Evolutionary conservation across 371 early-diverging fungal genomes (phyloP).

Genomic region (Globomyces sp.): DNA sequence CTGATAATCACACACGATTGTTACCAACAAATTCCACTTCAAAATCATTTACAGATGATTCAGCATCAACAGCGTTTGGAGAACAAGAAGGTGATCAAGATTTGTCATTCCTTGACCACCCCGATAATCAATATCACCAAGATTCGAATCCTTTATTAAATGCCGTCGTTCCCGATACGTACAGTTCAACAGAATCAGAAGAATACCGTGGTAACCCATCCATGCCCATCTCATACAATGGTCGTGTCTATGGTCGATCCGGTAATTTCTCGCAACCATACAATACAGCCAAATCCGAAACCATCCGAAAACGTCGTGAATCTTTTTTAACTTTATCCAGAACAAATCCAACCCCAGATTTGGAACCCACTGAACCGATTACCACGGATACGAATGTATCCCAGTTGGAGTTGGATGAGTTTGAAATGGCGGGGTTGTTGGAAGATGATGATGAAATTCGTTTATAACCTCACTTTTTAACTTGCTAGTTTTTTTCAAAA

Average conservation of each 20-base stretch:
- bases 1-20: too few relatives aligned
- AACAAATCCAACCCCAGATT: not conserved
- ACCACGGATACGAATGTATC: not conserved
- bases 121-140: too few relatives aligned
- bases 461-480: too few relatives aligned
- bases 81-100: not conserved
- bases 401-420: not conserved
- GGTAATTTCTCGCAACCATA: slow-evolving; percentile 13
- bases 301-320: not conserved
- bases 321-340: not conserved
- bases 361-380: not conserved
- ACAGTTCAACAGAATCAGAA: not conserved
- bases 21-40: not conserved
- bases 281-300: not conserved
- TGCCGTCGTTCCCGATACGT: too few relatives aligned
- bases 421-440: slow-evolving; percentile 3
- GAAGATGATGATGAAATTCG: slow-evolving; percentile 4
- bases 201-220: not conserved
- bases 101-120: too few relatives aligned
- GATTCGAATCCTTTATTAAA: too few relatives aligned
- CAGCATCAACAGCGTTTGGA: not conserved
- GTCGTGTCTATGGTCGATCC: not conserved
- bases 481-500: too few relatives aligned
- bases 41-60: not conserved
- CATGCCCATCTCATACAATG: not conserved